These are phyloP conservation scores for Hypomyces perniciosus DNA, from an alignment of 2,329 filamentous ascomycete species.

Conservation along the genomic window DNA sequence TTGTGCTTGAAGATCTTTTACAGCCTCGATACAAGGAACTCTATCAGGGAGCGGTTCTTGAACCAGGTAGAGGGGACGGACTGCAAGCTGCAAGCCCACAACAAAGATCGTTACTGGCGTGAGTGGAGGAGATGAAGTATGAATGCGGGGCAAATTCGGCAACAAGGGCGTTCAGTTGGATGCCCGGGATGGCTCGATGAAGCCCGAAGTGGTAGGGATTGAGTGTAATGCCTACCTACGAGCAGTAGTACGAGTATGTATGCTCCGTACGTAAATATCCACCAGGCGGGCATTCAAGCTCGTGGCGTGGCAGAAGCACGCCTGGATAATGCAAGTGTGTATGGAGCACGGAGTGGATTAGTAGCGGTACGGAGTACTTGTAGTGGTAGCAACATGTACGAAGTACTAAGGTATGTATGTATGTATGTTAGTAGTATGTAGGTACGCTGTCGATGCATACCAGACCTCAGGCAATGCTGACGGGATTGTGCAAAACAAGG, in stretches of 20 bases:
- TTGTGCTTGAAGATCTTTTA: conserved; percentile 6
- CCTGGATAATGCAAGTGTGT: conserved; percentile 1
- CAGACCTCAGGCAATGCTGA: not conserved
- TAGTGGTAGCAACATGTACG: too few species aligned
- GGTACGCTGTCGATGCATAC: not conserved
- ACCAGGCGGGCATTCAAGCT: conserved; percentile 1
- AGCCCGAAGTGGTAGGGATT: not conserved
- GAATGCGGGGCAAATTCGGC: conserved; percentile 12
- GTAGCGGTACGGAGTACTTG: too few species aligned
- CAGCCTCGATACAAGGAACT: conserved; percentile 6
- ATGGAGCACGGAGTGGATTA: not conserved
- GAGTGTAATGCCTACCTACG: not conserved
- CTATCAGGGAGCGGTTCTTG: conserved; percentile 11
- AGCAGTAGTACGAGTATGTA: too few species aligned
- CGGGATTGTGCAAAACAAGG: not conserved
- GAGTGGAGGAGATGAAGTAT: conserved; percentile 11
- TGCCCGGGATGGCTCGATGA: not conserved
- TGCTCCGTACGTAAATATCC: not conserved
- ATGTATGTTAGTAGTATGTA: not conserved
- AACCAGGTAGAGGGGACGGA: conserved; percentile 13
- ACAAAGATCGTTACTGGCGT: conserved; percentile 11
- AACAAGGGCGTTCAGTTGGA: conserved; percentile 4
- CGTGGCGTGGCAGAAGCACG: not conserved
- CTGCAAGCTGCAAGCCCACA: conserved; percentile 11
- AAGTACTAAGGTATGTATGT: too few species aligned